Evolutionary conservation across 495 filamentous ascomycete genomes (phyloP).

Genomic region (Xylaria telfairii): DNA sequence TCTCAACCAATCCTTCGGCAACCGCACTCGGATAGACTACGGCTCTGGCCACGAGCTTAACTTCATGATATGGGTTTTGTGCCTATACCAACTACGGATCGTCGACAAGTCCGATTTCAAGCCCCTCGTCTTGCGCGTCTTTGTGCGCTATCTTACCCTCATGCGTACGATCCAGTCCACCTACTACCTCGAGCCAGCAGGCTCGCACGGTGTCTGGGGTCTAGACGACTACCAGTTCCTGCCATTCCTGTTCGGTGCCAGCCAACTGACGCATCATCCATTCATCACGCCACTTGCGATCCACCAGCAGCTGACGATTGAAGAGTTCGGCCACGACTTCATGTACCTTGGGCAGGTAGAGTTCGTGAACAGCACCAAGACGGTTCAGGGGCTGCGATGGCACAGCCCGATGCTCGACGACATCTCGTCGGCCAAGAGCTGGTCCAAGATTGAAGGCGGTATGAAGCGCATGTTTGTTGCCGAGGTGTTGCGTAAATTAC

Average conservation of each 20-base stretch:
- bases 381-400: conserved; percentile 93
- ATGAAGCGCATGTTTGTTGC: conserved; percentile 96
- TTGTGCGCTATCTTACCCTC: conserved; percentile 78
- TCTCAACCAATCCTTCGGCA: conserved; percentile 82
- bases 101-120: conserved; percentile 70
- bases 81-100: conserved; percentile 79
- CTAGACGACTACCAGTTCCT: conserved; percentile 98
- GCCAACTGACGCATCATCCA: conserved; percentile 84
- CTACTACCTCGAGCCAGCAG: conserved; percentile 95
- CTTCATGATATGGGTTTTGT: conserved; percentile 92
- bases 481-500: conserved; percentile 91
- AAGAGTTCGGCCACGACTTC: conserved; percentile 82
- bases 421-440: conserved; percentile 89
- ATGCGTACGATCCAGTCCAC: conserved; percentile 83
- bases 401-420: conserved; percentile 99
- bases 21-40: conserved; percentile 90
- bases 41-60: conserved; percentile 97
- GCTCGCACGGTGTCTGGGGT: conserved; percentile 96
- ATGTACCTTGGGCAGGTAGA: conserved; percentile 90
- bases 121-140: conserved; percentile 74
- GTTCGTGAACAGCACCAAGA: conserved; percentile 96
- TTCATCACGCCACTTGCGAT: conserved; percentile 87
- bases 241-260: conserved; percentile 92
- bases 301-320: conserved; percentile 82
- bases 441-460: conserved; percentile 90